A percentile compares a stretch with the other conserved stretches of the same genome.
Evolutionary conservation across 2,329 filamentous ascomycete species (phyloP).

Genomic region (Cordyceps tenuipes): DNA sequence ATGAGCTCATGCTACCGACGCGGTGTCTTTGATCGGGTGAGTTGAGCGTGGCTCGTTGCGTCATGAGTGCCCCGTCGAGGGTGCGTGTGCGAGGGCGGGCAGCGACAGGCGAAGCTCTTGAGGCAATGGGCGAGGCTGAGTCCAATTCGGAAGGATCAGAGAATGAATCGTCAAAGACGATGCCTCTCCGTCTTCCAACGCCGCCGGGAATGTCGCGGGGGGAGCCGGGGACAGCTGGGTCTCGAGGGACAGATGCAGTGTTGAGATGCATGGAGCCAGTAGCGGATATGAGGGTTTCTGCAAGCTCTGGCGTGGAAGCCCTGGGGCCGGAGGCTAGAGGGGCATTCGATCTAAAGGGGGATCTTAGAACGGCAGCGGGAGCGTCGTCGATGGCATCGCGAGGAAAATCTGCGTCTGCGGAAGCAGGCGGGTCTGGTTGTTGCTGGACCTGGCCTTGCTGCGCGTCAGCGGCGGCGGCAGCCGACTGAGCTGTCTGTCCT

Average conservation of each 20-base stretch:
- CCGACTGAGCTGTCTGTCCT: constrained; percentile 8
- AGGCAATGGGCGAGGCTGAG: constrained; percentile 27
- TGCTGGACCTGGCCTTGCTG: background rate
- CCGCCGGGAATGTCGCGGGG: constrained; percentile 24
- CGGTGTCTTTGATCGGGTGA: constrained; percentile 48
- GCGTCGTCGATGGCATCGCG: constrained; percentile 1
- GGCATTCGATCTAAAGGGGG: constrained; percentile 7
- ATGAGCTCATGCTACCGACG: constrained; percentile 63
- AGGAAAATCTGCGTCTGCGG: background rate
- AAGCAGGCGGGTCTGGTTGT: background rate
- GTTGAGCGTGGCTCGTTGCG: constrained; percentile 32
- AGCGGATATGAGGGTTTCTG: background rate
- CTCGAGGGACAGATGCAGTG: constrained; percentile 5
- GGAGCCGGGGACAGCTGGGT: constrained; percentile 23
- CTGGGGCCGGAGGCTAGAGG: background rate
- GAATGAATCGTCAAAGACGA: constrained; percentile 52
- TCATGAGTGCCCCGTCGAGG: constrained; percentile 47
- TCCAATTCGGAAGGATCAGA: constrained; percentile 41
- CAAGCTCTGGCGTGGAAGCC: constrained; percentile 5
- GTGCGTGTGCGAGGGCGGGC: constrained; percentile 49
- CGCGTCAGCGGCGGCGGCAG: background rate
- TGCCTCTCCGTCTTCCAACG: constrained; percentile 45
- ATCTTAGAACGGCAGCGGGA: background rate
- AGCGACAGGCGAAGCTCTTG: constrained; percentile 24
- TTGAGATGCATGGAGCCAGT: constrained; percentile 2